Evolutionary conservation across 2,329 filamentous ascomycete genomes (phyloP).

Genomic region (Ophiostoma piceae): DNA sequence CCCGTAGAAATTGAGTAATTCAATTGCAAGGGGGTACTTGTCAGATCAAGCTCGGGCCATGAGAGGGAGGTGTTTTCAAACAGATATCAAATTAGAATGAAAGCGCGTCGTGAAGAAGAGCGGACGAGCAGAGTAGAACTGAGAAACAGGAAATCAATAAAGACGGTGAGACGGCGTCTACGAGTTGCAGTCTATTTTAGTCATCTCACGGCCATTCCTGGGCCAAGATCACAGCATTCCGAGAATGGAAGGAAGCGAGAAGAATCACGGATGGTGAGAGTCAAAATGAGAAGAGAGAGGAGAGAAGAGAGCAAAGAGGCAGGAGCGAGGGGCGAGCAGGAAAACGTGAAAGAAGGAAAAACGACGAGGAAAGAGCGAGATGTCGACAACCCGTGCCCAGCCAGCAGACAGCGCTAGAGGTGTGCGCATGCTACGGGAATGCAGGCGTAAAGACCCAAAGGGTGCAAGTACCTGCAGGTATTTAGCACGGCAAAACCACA

Average conservation of each 20-base stretch:
- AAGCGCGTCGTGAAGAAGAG: background rate
- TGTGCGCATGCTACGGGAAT: constrained; percentile 4
- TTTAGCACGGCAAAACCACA: background rate
- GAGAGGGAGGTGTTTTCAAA: constrained; percentile 12
- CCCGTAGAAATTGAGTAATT: constrained; percentile 7
- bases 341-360: constrained; percentile 6
- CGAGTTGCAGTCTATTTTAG: background rate
- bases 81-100: constrained; percentile 3
- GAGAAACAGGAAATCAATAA: background rate
- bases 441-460: background rate
- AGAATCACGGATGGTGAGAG: background rate
- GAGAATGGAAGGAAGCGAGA: background rate
- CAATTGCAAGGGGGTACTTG: constrained; percentile 4
- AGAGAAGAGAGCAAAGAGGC: constrained; percentile 19
- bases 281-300: background rate
- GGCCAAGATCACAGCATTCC: background rate
- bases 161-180: constrained; percentile 12
- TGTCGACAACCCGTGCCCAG: constrained; percentile 10
- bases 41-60: constrained; percentile 10
- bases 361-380: constrained; percentile 16
- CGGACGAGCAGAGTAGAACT: background rate
- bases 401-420: constrained; percentile 17
- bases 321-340: constrained; percentile 11
- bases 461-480: background rate
- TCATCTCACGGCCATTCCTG: constrained; percentile 10